Conservation (phyloP, 805 yeast species). For the Ogataea thermomethanolica region DNA sequence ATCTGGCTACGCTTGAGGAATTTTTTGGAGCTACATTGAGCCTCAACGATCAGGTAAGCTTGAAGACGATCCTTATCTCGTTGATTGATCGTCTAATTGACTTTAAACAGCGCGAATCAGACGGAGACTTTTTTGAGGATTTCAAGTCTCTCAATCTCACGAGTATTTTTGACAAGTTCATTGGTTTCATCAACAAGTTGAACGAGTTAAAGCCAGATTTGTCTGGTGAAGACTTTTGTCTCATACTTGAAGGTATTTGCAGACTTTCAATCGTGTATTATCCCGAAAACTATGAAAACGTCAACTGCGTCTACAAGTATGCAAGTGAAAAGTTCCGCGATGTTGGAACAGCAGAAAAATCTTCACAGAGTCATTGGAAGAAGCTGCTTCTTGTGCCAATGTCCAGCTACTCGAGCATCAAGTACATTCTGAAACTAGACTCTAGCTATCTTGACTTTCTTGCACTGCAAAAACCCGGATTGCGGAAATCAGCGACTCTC, state of each 20-base stretch:
- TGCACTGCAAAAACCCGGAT: constrained; percentile 44
- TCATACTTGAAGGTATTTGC: constrained; percentile 62
- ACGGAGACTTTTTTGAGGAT: constrained; percentile 19
- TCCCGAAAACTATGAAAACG: constrained; percentile 54
- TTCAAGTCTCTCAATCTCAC: constrained; percentile 16
- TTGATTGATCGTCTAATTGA: constrained; percentile 68
- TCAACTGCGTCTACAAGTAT: constrained; percentile 59
- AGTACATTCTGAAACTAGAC: constrained; percentile 37
- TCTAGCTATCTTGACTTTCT: constrained; percentile 53
- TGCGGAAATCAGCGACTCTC: constrained; percentile 56
- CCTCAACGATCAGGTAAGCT: constrained; percentile 67
- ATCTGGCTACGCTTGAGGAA: constrained; percentile 64
- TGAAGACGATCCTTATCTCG: constrained; percentile 62
- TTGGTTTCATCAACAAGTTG: constrained; percentile 58
- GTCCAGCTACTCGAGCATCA: constrained; percentile 37
- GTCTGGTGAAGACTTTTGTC: constrained; percentile 61
- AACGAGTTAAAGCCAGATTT: constrained; percentile 59
- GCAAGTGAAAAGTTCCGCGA: constrained; percentile 40
- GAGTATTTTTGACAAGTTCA: constrained; percentile 57
- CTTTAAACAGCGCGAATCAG: constrained; percentile 43
- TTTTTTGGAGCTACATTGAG: constrained; percentile 63
- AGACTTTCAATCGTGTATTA: constrained; percentile 64
- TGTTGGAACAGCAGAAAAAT: constrained; percentile 16
- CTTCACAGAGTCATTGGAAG: constrained; percentile 28
- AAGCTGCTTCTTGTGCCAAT: constrained; percentile 49